Evolutionary conservation across 2,329 filamentous ascomycete genomes (phyloP), one percentile per base, ranked within the genome.

Genomic region (Ophiostoma triangulosporum): DNA sequence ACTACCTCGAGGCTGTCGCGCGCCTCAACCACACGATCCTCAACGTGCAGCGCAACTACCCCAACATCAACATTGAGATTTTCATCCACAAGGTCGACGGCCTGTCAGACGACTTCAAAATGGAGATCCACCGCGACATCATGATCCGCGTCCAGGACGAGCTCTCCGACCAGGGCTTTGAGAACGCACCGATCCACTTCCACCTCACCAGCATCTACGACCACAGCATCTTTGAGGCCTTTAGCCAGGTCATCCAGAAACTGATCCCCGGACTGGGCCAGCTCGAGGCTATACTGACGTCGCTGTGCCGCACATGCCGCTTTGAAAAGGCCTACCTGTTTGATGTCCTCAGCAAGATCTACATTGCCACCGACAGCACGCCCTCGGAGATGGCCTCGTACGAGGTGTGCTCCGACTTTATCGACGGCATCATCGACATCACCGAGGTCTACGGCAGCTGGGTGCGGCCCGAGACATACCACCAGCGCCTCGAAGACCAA

Each of bases 71-170:
- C 68, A 86, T 98, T 60, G 91, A 97, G 66, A 91, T 98, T 50
- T 97, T 98, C 68, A 95, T 98, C 62, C 93, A 98, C 76, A 98
- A 98, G 68, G 91, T 96, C 32, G 93, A 98, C 65, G 91, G 90
- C n/a, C 76, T 98, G 15, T 93, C 88, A 27, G 93, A 97, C 60
- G 93, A 98, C 68, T 97, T 93, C 73, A 90, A 93, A 65, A 82
- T 90, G 55, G 93, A 98, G 63, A 95, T 94, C 17, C 93, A 95
- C 71, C 85, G 93, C 56, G 93, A 98, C 68, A 95, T 98, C 58
- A 90, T 90, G 51, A 94, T 97, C 65, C 84, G 89, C 36, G 95
- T 97, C 58, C 89, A 95, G 63, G 93, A 98, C 65, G 93, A 98
- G 66, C 80, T 98, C 31, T 91, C 85, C 11, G 93, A 98, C 65